Percentiles rank a stretch among this genome's conserved stretches.
phyloP scores from a whole-genome alignment of 1,139 yeast genomes.

The Debaryomyces robertsiae region DNA sequence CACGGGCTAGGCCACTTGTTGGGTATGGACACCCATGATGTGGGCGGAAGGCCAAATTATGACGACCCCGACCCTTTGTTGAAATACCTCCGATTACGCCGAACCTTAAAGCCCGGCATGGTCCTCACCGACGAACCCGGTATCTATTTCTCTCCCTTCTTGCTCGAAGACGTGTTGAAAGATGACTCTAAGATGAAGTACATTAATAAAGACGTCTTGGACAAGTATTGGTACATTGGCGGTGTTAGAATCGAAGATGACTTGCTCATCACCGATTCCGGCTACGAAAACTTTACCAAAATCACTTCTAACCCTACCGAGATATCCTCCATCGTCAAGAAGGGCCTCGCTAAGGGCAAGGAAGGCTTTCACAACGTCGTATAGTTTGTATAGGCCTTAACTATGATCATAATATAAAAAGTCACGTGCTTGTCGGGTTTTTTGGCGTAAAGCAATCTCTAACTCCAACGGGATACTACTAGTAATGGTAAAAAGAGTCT shows the following conservation, averaged over 20 bases:
- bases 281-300: conserved; percentile 78
- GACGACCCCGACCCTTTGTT: conserved; percentile 78
- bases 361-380: conserved; percentile 65
- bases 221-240: conserved; percentile 83
- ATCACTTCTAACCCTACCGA: conserved; percentile 86
- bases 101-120: conserved; percentile 73
- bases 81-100: conserved; percentile 76
- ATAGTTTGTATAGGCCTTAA: conserved; percentile 19
- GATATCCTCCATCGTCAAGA: conserved; percentile 71
- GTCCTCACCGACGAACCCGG: conserved; percentile 97
- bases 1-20: conserved; percentile 94
- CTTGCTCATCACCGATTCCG: conserved; percentile 71
- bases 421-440: conserved; percentile 8
- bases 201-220: conserved; percentile 66
- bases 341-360: conserved; percentile 62
- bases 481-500: conserved; percentile 1
- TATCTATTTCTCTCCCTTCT: conserved; percentile 80
- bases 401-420: too few species aligned
- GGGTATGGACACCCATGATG: conserved; percentile 97
- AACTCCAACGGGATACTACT: not conserved
- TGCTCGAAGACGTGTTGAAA: conserved; percentile 65
- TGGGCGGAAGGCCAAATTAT: conserved; percentile 85
- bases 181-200: conserved; percentile 59
- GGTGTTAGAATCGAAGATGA: conserved; percentile 98
- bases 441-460: conserved; percentile 4